Percentiles rank a stretch among this genome's conserved stretches.
These are phyloP conservation scores for Daldinia bambusicola DNA, from an alignment of 495 filamentous ascomycete genomes.

Conservation along the genomic window DNA sequence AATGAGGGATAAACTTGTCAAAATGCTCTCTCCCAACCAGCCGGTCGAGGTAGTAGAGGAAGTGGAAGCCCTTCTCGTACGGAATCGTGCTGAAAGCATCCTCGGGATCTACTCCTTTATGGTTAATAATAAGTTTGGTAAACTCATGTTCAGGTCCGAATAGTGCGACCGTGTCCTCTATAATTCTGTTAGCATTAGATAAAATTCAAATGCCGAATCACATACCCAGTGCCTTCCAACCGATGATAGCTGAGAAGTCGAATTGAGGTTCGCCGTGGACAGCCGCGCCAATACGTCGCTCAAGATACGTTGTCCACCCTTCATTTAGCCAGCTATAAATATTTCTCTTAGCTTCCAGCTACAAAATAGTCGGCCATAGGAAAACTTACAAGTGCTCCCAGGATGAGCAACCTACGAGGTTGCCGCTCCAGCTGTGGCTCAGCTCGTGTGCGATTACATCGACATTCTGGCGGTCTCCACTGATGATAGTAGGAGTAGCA, in stretches of 20 bases:
- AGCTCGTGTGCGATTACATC: conserved; percentile 98
- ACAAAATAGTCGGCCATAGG: neutral
- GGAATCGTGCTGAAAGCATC: conserved; percentile 92
- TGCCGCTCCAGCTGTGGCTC: conserved; percentile 91
- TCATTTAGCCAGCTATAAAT: conserved; percentile 82
- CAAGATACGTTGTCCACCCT: conserved; percentile 94
- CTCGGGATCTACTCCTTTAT: conserved; percentile 92
- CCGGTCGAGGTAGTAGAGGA: conserved; percentile 83
- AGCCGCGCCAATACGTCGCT: conserved; percentile 75
- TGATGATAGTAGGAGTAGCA: conserved; percentile 91
- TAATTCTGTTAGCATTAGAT: conserved; percentile 48
- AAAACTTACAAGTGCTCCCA: conserved; percentile 87
- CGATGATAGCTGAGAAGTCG: conserved; percentile 93
- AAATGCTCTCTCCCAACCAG: conserved; percentile 86
- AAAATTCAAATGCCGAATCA: conserved; percentile 21
- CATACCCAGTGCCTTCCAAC: conserved; percentile 70
- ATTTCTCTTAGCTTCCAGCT: conserved; percentile 28
- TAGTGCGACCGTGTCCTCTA: conserved; percentile 76
- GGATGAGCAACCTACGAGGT: conserved; percentile 86
- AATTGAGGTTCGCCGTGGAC: conserved; percentile 84
- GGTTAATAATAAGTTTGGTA: conserved; percentile 85
- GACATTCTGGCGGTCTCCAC: conserved; percentile 90
- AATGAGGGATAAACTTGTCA: conserved; percentile 93
- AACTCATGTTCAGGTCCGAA: conserved; percentile 88
- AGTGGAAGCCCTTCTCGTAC: conserved; percentile 72